A percentile compares a stretch with the other conserved stretches of the same genome.
Evolutionary conservation across 805 yeast genomes (phyloP).

Genomic region (Candida tammaniensis): DNA sequence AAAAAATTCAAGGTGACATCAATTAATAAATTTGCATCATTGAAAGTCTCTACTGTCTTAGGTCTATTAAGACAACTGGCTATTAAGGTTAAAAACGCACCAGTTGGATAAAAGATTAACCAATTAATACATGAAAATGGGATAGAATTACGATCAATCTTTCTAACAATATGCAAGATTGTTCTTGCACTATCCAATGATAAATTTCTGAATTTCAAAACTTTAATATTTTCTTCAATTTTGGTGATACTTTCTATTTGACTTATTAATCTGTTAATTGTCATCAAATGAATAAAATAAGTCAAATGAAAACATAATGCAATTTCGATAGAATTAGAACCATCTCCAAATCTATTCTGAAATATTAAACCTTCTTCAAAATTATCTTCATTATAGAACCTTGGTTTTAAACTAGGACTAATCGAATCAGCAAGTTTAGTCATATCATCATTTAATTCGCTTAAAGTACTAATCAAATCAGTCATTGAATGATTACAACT

Average conservation of each 20-base stretch:
- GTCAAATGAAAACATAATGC: conserved; percentile 24
- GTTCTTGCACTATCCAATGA: conserved; percentile 38
- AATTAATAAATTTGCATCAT: conserved; percentile 30
- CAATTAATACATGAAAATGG: conserved; percentile 28
- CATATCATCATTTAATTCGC: conserved; percentile 28
- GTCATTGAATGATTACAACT: conserved; percentile 19
- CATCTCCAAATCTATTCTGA: not conserved
- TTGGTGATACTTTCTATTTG: conserved; percentile 9
- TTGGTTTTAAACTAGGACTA: conserved; percentile 21
- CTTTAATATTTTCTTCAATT: conserved; percentile 17
- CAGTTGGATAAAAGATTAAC: conserved; percentile 29
- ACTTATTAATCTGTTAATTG: conserved; percentile 28
- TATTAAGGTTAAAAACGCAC: conserved; percentile 29
- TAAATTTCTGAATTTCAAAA: conserved; percentile 24
- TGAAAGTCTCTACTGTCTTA: conserved; percentile 21
- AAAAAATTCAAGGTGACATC: conserved; percentile 15
- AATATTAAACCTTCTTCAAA: conserved; percentile 16
- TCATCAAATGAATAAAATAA: conserved; percentile 35
- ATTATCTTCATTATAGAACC: conserved; percentile 31
- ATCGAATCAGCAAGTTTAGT: conserved; percentile 19
- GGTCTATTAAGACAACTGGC: conserved; percentile 32
- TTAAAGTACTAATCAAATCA: conserved; percentile 20
- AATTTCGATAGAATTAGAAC: conserved; percentile 1
- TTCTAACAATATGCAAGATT: conserved; percentile 24
- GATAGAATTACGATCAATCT: conserved; percentile 17